Percentiles rank a stretch among this genome's conserved stretches.
phyloP scores from a whole-genome alignment of 345 rosid species.

The Passiflora organensis region DNA sequence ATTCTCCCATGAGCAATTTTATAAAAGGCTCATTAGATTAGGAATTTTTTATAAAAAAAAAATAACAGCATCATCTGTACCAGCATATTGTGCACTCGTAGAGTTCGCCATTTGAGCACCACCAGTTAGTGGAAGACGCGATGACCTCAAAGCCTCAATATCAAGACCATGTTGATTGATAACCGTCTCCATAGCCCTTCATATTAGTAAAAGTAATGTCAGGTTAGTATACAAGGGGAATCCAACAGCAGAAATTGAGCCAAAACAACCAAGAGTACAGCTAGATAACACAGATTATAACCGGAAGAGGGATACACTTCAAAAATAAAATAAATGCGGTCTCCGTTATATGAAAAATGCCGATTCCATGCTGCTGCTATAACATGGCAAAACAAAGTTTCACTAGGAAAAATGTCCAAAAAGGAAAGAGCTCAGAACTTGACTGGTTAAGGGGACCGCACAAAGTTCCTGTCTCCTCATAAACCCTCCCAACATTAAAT shows the following conservation, averaged over 20 bases:
- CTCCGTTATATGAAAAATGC: too few relatives aligned
- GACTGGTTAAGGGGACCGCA: neutral
- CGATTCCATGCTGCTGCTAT: neutral
- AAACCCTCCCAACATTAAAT: conserved; percentile 4
- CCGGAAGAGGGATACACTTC: too few relatives aligned
- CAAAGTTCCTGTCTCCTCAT: neutral
- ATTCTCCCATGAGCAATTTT: neutral
- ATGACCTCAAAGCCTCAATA: conserved; percentile 76
- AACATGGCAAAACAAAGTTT: neutral
- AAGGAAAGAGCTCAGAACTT: neutral
- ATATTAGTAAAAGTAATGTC: conserved; percentile 13
- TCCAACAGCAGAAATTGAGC: conserved; percentile 1
- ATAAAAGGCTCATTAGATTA: neutral
- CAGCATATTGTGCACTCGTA: conserved; percentile 54
- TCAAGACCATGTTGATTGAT: conserved; percentile 86
- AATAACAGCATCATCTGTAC: conserved; percentile 44
- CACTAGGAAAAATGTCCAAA: neutral
- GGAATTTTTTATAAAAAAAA: too few relatives aligned
- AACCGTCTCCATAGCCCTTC: conserved; percentile 99
- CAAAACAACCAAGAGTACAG: too few relatives aligned
- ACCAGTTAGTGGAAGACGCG: conserved; percentile 61
- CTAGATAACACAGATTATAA: too few relatives aligned
- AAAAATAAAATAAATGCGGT: too few relatives aligned
- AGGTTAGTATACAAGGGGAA: conserved; percentile 10
- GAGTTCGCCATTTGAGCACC: conserved; percentile 76